phyloP scores from a whole-genome alignment of 345 rosid species.

The Salix arbutifolia region DNA sequence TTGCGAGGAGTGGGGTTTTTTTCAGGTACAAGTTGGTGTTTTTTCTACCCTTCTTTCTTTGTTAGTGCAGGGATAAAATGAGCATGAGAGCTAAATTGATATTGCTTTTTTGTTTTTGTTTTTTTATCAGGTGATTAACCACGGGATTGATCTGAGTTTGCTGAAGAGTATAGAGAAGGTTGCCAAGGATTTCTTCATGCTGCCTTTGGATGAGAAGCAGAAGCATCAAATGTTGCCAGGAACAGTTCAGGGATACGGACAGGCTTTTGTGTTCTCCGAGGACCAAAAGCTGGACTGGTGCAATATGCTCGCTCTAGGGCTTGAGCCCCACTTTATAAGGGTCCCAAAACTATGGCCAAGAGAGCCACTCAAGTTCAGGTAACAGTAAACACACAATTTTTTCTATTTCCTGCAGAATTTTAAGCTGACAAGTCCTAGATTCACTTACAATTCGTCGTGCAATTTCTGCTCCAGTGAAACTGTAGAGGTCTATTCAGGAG shows the following conservation, averaged over 20 bases:
- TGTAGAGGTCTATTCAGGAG: slow-evolving; percentile 59
- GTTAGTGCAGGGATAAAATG: not conserved
- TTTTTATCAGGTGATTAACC: slow-evolving; percentile 60
- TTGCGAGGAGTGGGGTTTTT: slow-evolving; percentile 92
- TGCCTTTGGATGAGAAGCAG: slow-evolving; percentile 78
- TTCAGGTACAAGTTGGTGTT: slow-evolving; percentile 50
- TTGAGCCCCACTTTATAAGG: slow-evolving; percentile 66
- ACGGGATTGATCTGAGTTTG: slow-evolving; percentile 58
- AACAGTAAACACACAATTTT: not conserved
- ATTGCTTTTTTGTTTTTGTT: not conserved
- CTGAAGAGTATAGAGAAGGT: slow-evolving; percentile 64
- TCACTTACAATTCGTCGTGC: not conserved
- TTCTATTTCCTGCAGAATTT: not conserved
- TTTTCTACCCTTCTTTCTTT: not conserved
- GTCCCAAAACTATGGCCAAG: slow-evolving; percentile 81
- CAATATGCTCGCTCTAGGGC: slow-evolving; percentile 93
- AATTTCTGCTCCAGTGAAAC: slow-evolving; percentile 44
- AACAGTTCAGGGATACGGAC: slow-evolving; percentile 91
- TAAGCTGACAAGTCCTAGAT: not conserved
- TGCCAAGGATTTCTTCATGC: slow-evolving; percentile 67
- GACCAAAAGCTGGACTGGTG: slow-evolving; percentile 97
- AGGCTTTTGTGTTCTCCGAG: slow-evolving; percentile 91
- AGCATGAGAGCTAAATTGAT: not conserved
- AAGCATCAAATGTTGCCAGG: slow-evolving; percentile 89
- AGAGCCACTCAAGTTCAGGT: slow-evolving; percentile 73